phyloP scores from a whole-genome alignment of 305 asterid genomes.

The Fraxinus paxiana region DNA sequence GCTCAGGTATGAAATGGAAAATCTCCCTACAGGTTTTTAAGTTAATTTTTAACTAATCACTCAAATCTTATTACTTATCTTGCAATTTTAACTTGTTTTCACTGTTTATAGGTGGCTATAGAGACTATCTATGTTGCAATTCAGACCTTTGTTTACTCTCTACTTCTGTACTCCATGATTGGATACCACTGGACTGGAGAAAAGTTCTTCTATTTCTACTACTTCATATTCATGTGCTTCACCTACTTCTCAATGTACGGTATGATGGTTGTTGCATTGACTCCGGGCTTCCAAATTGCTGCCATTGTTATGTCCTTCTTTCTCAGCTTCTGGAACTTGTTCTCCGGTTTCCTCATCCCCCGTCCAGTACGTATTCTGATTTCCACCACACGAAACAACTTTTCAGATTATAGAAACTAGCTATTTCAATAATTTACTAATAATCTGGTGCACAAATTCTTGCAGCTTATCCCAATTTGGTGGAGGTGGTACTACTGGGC shows the following conservation, averaged over 20 bases:
- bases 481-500: constrained; percentile 99
- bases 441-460: background rate
- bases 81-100: background rate
- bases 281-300: constrained; percentile 75
- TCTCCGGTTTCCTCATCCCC: constrained; percentile 78
- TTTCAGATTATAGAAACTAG: background rate
- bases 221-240: constrained; percentile 80
- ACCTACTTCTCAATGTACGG: constrained; percentile 76
- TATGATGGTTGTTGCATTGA: constrained; percentile 82
- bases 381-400: background rate
- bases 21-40: background rate
- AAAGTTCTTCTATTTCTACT: constrained; percentile 72
- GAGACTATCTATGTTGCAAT: constrained; percentile 71
- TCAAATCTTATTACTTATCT: background rate
- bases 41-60: background rate
- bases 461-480: constrained; percentile 78
- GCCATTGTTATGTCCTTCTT: constrained; percentile 81
- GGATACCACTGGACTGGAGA: constrained; percentile 59
- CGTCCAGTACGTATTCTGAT: constrained; percentile 51
- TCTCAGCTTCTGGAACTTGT: constrained; percentile 89
- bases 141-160: constrained; percentile 54
- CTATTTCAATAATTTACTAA: background rate
- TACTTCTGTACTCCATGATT: constrained; percentile 75
- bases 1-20: constrained; percentile 56
- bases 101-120: constrained; percentile 51